Evolutionary conservation across 73 alveolate genomes (phyloP).

Genomic region (Breviolum minutum): DNA sequence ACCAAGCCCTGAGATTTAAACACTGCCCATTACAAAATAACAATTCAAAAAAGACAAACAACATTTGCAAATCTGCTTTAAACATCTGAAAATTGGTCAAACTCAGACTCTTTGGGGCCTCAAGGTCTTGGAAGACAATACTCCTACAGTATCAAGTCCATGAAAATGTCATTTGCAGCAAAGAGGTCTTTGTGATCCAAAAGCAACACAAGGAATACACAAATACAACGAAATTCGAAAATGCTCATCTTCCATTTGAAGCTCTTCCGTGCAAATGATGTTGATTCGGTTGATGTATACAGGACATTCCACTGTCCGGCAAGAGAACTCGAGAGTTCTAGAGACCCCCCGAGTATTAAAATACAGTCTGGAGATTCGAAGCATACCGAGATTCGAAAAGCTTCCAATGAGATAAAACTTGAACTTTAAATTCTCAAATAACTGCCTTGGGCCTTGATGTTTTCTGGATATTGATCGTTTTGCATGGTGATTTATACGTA

Average conservation of each 20-base stretch:
- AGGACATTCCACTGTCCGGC: slow-evolving; percentile 31
- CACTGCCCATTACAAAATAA: not conserved
- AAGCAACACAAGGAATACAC: not conserved
- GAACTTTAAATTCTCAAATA: not conserved
- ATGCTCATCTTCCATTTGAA: not conserved
- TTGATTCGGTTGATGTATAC: not conserved
- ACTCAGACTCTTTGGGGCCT: not conserved
- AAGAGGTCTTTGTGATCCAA: not conserved
- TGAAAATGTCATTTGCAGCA: not conserved
- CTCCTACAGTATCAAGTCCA: slow-evolving; percentile 21
- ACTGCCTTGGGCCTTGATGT: too few species aligned
- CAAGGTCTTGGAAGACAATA: not conserved
- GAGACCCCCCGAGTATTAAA: not conserved
- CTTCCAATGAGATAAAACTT: not conserved
- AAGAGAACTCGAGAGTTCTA: slow-evolving; percentile 17
- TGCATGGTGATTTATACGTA: too few species aligned
- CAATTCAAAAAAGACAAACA: not conserved
- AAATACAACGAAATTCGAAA: not conserved
- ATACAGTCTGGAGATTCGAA: not conserved
- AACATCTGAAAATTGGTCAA: not conserved
- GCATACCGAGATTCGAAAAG: too few species aligned
- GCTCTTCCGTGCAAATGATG: not conserved
- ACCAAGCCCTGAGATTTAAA: slow-evolving; percentile 15
- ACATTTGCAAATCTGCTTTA: not conserved
- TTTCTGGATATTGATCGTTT: too few species aligned